Percentiles rank a stretch among this genome's conserved stretches.
phyloP scores from a whole-genome alignment of 805 yeast species.

The Lachancea thermotolerans region DNA sequence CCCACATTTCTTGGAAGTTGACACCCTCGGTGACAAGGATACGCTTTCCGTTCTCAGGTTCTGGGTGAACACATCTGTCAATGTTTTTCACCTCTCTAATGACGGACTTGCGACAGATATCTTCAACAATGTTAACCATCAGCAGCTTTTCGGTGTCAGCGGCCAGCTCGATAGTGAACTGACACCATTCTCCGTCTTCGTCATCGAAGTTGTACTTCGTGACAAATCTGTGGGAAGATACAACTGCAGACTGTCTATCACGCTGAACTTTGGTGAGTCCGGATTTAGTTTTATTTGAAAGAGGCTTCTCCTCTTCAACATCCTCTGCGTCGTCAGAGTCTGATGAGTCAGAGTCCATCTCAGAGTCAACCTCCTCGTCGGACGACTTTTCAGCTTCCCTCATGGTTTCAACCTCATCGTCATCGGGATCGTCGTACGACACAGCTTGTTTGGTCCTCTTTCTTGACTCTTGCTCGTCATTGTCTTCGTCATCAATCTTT shows the following conservation, averaged over 20 bases:
- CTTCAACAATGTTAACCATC: slow-evolving; percentile 96
- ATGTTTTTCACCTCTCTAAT: slow-evolving; percentile 87
- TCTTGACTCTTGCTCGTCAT: slow-evolving; percentile 51
- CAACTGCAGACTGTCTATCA: slow-evolving; percentile 80
- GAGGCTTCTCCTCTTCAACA: slow-evolving; percentile 20
- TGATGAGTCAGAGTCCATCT: slow-evolving; percentile 31
- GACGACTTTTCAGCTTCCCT: slow-evolving; percentile 72
- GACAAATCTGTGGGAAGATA: slow-evolving; percentile 65
- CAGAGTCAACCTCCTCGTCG: slow-evolving; percentile 46
- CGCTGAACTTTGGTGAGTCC: slow-evolving; percentile 55
- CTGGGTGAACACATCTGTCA: slow-evolving; percentile 88
- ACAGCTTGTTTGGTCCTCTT: slow-evolving; percentile 75
- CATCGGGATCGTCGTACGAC: slow-evolving; percentile 92
- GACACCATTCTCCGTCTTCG: slow-evolving; percentile 84
- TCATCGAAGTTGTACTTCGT: slow-evolving; percentile 87
- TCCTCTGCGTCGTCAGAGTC: slow-evolving; percentile 40
- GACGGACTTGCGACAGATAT: slow-evolving; percentile 79
- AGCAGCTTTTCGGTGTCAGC: slow-evolving; percentile 85
- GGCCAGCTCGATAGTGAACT: slow-evolving; percentile 73
- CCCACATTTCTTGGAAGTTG: slow-evolving; percentile 97
- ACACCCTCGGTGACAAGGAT: slow-evolving; percentile 94
- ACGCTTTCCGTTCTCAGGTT: slow-evolving; percentile 62
- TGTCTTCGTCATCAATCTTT: slow-evolving; percentile 49
- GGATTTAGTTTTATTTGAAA: slow-evolving; percentile 20
- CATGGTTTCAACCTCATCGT: slow-evolving; percentile 88